Base-by-base conservation (phyloP, 768 basidiomycete species). In the Termitomyces sp. region DNA sequence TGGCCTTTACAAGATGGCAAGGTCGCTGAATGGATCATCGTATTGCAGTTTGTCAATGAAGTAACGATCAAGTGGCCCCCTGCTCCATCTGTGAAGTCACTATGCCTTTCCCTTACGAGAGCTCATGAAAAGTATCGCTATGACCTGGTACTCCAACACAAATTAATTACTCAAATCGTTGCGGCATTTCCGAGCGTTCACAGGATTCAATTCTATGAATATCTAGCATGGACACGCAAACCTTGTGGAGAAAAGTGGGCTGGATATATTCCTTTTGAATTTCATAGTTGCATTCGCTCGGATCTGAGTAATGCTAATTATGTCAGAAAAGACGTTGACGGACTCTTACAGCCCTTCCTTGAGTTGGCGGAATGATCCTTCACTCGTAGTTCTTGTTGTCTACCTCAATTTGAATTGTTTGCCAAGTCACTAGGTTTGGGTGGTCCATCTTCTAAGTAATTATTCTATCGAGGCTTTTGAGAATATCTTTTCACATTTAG, bases 161-260 rank as follows among this genome's bases (percentile, higher is more conserved):
- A 17, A n/a, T 23, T 55, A 11, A 49, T 64, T 11, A 30, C 14
- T 1, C 17, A 26, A 5, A 46, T 57, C 5, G 19, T 46, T 9
- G 28, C 28, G 5, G 53, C 44, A 8, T 64, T 64, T 26, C 63
- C 63, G 6, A 64, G 51, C 19, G 28, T 62, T 17, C 43, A 35
- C 23, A 46, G 40, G 9, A 21, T 59, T 12, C 42, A 53, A 3
- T 56, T 64, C 21, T 45, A 50, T 12, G 12, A 28, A 6, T 43
- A 48, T 11, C 17, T 64, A 1, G 35, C 54, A 37, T 64, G 63
- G 63, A 50, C 41, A 9, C 52, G 31, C 15, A 41, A 38, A 47
- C 26, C 23, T 15, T 11, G 14, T 10, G 40, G 45, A 10, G 53
- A 43, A 3, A 38, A 15, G 17, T 64, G 63, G 63, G 48, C 21